These are phyloP conservation scores for Cryptococcus jaspeensis DNA, from an alignment of 1,284 basidiomycete genomes.

Conservation along the genomic window DNA sequence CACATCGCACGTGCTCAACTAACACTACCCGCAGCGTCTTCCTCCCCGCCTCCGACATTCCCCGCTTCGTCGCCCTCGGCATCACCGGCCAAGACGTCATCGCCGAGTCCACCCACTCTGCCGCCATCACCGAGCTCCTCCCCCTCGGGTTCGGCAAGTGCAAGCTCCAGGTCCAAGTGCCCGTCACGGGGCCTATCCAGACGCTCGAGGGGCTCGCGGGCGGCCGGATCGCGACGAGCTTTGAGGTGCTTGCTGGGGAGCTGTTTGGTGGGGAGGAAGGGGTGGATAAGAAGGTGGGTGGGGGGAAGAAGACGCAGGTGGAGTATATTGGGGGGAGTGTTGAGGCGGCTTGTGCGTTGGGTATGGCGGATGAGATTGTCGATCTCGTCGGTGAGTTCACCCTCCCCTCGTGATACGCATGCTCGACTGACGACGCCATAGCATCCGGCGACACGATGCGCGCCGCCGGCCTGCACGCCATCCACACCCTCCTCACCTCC, in stretches of 20 bases:
- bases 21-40: conserved; percentile 69
- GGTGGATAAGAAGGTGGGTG: conserved; percentile 62
- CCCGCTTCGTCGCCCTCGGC: conserved; percentile 91
- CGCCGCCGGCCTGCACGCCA: conserved; percentile 90
- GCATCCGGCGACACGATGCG: conserved; percentile 99
- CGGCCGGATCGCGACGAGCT: conserved; percentile 90
- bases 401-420: background rate
- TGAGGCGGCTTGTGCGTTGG: conserved; percentile 94
- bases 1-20: too few species aligned
- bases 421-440: conserved; percentile 40
- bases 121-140: conserved; percentile 74
- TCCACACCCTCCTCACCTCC: conserved; percentile 80
- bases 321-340: conserved; percentile 98
- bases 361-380: conserved; percentile 95
- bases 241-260: conserved; percentile 77
- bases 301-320: conserved; percentile 68
- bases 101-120: conserved; percentile 78
- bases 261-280: conserved; percentile 63
- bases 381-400: conserved; percentile 73
- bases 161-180: conserved; percentile 90
- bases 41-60: conserved; percentile 95
- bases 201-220: conserved; percentile 78
- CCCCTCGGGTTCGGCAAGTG: conserved; percentile 94
- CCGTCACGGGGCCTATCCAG: conserved; percentile 70
- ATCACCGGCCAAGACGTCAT: conserved; percentile 91